These are phyloP conservation scores for Platanthera guangdongensis DNA, from an alignment of 106 monocot species.

Conservation along the genomic window DNA sequence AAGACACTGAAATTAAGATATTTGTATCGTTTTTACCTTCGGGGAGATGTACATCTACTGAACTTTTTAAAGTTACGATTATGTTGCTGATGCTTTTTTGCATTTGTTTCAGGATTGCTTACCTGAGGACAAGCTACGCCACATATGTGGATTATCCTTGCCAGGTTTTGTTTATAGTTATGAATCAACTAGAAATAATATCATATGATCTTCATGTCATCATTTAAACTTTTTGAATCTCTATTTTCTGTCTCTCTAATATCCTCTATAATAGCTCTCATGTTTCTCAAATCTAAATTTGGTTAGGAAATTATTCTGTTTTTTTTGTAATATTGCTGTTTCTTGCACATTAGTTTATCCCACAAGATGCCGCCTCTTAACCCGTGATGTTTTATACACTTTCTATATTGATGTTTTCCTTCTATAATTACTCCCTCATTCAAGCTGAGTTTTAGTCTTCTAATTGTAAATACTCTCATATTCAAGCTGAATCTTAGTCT, in stretches of 20 bases:
- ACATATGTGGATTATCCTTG: slow-evolving; percentile 72
- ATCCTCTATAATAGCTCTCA: not conserved
- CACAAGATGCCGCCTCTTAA: not conserved
- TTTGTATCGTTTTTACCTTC: not conserved
- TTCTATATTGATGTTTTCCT: not conserved
- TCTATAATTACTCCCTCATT: not conserved
- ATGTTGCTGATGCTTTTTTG: slow-evolving; percentile 4
- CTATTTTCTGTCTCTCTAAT: not conserved
- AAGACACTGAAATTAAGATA: not conserved
- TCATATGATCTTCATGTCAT: too few relatives aligned
- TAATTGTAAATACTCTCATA: not conserved
- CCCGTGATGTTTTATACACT: not conserved
- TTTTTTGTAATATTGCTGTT: not conserved
- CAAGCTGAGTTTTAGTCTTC: not conserved
- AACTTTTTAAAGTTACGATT: not conserved
- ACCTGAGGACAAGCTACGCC: slow-evolving; percentile 60
- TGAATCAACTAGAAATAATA: not conserved
- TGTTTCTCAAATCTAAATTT: not conserved
- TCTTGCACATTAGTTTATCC: not conserved
- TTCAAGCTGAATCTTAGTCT: not conserved
- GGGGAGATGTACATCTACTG: not conserved
- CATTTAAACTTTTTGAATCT: not conserved
- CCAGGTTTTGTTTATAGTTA: slow-evolving; percentile 34
- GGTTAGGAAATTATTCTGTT: not conserved
- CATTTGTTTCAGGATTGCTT: slow-evolving; percentile 58